These are phyloP conservation scores for Ceratobasidium sp. DNA, from an alignment of 1,284 basidiomycete species.

Conservation along the genomic window DNA sequence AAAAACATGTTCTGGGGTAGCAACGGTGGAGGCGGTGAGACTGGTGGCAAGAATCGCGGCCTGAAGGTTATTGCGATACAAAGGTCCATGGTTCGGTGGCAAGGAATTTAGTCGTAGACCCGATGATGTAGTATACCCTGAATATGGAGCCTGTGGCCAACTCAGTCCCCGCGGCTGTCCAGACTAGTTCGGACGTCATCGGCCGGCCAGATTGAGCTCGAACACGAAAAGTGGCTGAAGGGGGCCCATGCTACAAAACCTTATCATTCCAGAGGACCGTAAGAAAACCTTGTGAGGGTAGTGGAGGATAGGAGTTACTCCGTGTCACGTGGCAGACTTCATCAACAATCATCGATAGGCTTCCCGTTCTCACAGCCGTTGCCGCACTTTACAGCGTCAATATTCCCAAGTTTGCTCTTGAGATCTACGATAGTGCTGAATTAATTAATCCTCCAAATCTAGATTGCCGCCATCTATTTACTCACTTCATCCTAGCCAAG, in stretches of 20 bases:
- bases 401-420: neutral
- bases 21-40: slow-evolving; percentile 1
- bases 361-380: neutral
- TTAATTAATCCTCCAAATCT: neutral
- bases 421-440: neutral
- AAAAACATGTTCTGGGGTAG: neutral
- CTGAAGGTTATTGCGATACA: neutral
- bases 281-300: neutral
- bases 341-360: neutral
- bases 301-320: neutral
- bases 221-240: neutral
- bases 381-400: neutral
- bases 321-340: neutral
- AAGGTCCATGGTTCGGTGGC: neutral
- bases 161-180: neutral
- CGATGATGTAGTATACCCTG: neutral
- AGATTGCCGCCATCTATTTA: neutral
- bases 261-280: too few species aligned
- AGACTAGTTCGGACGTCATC: neutral
- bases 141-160: neutral
- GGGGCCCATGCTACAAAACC: neutral
- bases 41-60: slow-evolving; percentile 16
- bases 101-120: neutral
- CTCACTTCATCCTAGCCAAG: neutral
- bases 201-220: neutral